Evolutionary conservation across 2,329 filamentous ascomycete species (phyloP).

Genomic region (Fusarium sp.): DNA sequence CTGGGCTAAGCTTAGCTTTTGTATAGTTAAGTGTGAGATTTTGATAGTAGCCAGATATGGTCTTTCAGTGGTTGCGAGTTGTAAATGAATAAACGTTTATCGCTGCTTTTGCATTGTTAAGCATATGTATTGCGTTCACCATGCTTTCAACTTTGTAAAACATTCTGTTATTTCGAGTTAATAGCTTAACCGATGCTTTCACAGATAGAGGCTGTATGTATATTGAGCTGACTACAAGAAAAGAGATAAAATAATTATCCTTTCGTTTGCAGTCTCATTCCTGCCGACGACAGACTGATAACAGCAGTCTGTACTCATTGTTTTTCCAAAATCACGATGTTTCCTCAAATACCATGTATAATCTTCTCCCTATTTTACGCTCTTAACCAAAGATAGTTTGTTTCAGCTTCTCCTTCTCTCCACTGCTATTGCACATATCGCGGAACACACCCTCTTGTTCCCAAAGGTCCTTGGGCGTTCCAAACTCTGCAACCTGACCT

Average conservation of each 20-base stretch:
- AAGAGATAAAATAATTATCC: background rate
- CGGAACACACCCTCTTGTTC: constrained; percentile 67
- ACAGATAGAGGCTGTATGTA: background rate
- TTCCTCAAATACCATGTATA: too few species aligned
- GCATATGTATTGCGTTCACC: background rate
- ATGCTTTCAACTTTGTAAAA: background rate
- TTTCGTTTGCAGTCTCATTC: background rate
- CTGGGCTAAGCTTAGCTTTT: too few species aligned
- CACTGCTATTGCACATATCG: constrained; percentile 72
- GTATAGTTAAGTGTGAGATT: too few species aligned
- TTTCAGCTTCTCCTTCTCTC: constrained; percentile 66
- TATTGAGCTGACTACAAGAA: background rate
- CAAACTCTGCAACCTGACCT: constrained; percentile 75
- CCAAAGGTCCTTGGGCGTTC: constrained; percentile 72
- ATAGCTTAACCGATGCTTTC: background rate
- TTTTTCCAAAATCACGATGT: background rate
- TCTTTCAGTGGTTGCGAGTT: background rate
- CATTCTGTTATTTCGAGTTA: background rate
- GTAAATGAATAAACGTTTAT: background rate
- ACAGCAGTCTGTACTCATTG: background rate
- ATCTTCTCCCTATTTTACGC: background rate
- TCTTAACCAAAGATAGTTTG: constrained; percentile 56
- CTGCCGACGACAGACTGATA: background rate
- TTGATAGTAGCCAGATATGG: too few species aligned
- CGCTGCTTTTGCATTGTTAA: too few species aligned